phyloP scores from a whole-genome alignment of 2,329 filamentous ascomycete species.

The Salinomyces thailandicus region DNA sequence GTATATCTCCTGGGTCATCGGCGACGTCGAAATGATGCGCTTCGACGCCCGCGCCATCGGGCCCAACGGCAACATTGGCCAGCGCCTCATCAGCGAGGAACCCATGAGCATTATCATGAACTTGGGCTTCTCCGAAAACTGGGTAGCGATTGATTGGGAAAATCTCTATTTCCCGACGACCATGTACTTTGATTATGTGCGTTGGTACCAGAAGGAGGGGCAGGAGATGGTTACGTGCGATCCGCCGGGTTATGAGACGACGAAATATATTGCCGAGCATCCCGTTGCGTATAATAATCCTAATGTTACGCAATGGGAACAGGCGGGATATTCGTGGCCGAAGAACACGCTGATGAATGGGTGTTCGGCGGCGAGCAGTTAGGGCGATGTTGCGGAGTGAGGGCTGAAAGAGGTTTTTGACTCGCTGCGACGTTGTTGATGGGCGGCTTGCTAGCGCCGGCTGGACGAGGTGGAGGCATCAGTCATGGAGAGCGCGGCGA shows the following conservation, averaged over 20 bases:
- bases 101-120: constrained; percentile 47
- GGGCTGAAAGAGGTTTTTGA: no score
- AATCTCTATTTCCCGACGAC: constrained; percentile 40
- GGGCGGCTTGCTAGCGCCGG: no score
- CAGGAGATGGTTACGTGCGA: constrained; percentile 43
- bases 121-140: constrained; percentile 41
- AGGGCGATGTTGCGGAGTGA: no score
- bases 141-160: constrained; percentile 38
- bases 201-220: constrained; percentile 44
- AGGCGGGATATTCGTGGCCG: constrained; percentile 31
- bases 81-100: constrained; percentile 41
- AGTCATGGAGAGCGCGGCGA: no score
- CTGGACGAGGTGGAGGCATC: no score
- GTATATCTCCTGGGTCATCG: constrained; percentile 44
- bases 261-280: constrained; percentile 40
- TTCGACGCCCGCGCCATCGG: constrained; percentile 44
- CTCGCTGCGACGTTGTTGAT: no score
- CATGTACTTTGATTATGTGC: constrained; percentile 46
- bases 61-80: constrained; percentile 43
- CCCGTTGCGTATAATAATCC: constrained; percentile 39
- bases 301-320: constrained; percentile 39
- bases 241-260: constrained; percentile 44
- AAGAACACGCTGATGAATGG: constrained; percentile 35
- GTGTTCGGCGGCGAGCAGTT: constrained; percentile 24
- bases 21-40: constrained; percentile 40